phyloP scores from a whole-genome alignment of 805 yeast genomes.

The Isabelozyma gotoi region DNA sequence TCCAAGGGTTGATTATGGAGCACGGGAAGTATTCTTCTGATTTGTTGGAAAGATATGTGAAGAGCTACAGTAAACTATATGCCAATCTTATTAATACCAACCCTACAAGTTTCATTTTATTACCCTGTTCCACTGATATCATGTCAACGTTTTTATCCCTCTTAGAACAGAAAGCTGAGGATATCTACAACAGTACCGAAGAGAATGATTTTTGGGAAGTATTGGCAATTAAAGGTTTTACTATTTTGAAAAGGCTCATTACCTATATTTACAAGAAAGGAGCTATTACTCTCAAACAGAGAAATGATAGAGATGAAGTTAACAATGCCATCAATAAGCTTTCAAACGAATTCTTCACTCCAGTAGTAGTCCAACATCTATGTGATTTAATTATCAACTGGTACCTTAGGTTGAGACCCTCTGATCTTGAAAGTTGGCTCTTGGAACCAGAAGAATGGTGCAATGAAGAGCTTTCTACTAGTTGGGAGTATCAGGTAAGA shows the following conservation, averaged over 20 bases:
- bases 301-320: slow-evolving; percentile 64
- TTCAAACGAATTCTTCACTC: slow-evolving; percentile 56
- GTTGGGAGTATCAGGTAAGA: slow-evolving; percentile 81
- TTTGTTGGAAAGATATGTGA: slow-evolving; percentile 66
- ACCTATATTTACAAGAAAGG: slow-evolving; percentile 65
- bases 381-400: slow-evolving; percentile 67
- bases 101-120: slow-evolving; percentile 68
- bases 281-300: slow-evolving; percentile 62
- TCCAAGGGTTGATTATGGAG: slow-evolving; percentile 52
- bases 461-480: slow-evolving; percentile 70
- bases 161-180: slow-evolving; percentile 63
- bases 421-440: slow-evolving; percentile 79
- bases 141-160: slow-evolving; percentile 59
- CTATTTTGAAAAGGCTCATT: slow-evolving; percentile 63
- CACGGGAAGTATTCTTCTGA: slow-evolving; percentile 51
- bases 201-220: slow-evolving; percentile 73
- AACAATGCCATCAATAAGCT: slow-evolving; percentile 54
- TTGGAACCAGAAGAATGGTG: slow-evolving; percentile 93
- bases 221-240: slow-evolving; percentile 63
- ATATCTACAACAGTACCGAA: slow-evolving; percentile 57
- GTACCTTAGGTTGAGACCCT: slow-evolving; percentile 72
- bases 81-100: slow-evolving; percentile 55
- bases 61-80: slow-evolving; percentile 75
- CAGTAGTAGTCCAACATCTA: slow-evolving; percentile 53
- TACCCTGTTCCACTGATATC: slow-evolving; percentile 63